A percentile compares a stretch with the other conserved stretches of the same genome.
Evolutionary conservation across 2,329 filamentous ascomycete species (phyloP).

Genomic region (Macroventuria anomochaeta): DNA sequence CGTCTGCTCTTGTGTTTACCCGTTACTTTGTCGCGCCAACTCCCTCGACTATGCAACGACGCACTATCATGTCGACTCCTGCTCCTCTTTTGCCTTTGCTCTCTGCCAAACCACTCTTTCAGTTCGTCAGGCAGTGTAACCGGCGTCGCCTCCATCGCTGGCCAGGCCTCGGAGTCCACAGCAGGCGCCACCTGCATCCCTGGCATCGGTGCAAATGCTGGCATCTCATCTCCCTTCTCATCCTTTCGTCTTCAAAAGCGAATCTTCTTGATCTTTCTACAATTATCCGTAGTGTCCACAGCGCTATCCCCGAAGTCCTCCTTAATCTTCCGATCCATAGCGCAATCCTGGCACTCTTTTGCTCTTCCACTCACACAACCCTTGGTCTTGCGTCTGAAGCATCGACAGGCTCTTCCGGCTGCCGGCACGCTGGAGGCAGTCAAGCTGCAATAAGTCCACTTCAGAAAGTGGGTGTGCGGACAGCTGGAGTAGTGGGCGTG

Average conservation of each 20-base stretch:
- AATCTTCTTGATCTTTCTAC: not conserved
- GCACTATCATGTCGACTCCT: not conserved
- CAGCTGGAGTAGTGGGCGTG: not conserved
- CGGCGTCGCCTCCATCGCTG: not conserved
- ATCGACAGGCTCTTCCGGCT: not conserved
- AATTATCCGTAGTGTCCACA: too few relatives aligned
- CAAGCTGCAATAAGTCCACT: not conserved
- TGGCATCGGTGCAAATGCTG: not conserved
- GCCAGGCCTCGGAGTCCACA: not conserved
- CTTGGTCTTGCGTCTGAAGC: not conserved
- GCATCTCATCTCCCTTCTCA: not conserved
- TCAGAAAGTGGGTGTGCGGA: not conserved
- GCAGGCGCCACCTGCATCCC: too few relatives aligned
- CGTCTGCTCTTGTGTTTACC: not conserved
- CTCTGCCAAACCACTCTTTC: not conserved
- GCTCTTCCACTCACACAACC: not conserved
- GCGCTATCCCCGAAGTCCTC: not conserved
- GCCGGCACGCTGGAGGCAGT: not conserved
- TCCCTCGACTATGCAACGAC: not conserved
- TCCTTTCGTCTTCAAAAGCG: not conserved
- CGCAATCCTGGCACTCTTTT: not conserved
- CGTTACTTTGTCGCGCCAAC: not conserved
- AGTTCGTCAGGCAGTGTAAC: not conserved
- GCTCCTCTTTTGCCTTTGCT: not conserved
- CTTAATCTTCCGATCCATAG: conserved; percentile 2